Evolutionary conservation across 192 early-diverging fungal species (phyloP), one percentile per base, ranked within the genome.

Genomic region (Entomortierella beljakovae): DNA sequence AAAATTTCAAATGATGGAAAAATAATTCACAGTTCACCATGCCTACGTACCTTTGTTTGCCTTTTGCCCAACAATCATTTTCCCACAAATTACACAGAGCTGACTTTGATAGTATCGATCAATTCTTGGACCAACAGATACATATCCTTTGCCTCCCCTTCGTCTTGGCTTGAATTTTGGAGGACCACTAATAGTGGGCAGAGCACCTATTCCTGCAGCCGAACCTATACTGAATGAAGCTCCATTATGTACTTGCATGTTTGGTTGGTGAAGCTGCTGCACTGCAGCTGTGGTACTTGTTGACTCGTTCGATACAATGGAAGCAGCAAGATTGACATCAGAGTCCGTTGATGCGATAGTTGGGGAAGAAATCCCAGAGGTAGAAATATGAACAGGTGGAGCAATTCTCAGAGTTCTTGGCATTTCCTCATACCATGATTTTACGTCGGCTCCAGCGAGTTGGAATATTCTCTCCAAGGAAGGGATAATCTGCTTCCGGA

Each of bases 401-500:
- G 80, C 69, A 1, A 84, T 88, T 64, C 80, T 74, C 16, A 85
- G 69, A 8, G 83, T 71, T 57, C 91, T 81, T 6, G 93, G 93
- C 92, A 94, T 93, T 31, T 88, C 84, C 46, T 89, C 79, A 69
- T 84, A 94, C 93, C 93, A 94, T 2, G 72, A 66, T 43, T 82
- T 80, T 31, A 94, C 76, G 86, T 93, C 93, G 87, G 79, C 90
- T 32, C 95, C 96, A 0, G 95, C 82, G 2, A 97, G 82, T 25
- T 90, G 90, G 48, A 98, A 92, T 11, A 96, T 80, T 20, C 97
- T 71, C 40, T 89, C 81, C 13, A 98, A 81, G 1, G 93, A 88
- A 4, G 95, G 94, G 31, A 94, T 89, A 11, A 96, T 88, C 83
- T 95, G 94, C 74, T 94, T 94, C 2, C 82, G 81, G 51, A 98